Percentiles rank a stretch among this genome's conserved stretches.
phyloP scores from a whole-genome alignment of 345 rosid species.

The Iberis pinnata region DNA sequence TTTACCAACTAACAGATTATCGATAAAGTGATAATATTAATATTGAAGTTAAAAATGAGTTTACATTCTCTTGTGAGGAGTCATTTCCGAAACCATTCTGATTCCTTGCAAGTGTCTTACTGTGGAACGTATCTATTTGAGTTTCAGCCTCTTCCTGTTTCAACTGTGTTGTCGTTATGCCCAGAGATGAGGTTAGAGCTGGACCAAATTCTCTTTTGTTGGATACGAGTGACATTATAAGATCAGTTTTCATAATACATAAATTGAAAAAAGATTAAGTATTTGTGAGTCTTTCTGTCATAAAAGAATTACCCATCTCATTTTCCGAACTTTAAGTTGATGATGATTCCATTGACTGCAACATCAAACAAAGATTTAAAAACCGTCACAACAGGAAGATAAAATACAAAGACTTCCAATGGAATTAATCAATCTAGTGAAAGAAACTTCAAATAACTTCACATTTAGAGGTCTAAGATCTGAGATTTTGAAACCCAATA shows the following conservation, averaged over 20 bases:
- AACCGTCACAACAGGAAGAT: no score
- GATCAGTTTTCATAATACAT: neutral
- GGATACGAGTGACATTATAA: no score
- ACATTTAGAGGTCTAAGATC: constrained; percentile 48
- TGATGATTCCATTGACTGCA: constrained; percentile 30
- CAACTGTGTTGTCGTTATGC: constrained; percentile 21
- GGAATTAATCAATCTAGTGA: no score
- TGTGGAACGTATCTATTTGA: constrained; percentile 16
- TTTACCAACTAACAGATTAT: no score
- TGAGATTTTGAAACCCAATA: constrained; percentile 26
- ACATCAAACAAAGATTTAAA: neutral
- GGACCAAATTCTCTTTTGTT: neutral
- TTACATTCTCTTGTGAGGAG: no score
- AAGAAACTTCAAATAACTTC: neutral
- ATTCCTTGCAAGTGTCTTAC: neutral
- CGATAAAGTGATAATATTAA: neutral
- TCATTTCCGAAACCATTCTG: constrained; percentile 11
- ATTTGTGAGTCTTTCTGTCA: constrained; percentile 2
- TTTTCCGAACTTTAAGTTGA: constrained; percentile 18
- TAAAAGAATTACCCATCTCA: constrained; percentile 18
- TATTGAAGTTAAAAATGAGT: neutral
- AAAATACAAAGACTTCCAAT: neutral
- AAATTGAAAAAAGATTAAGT: no score
- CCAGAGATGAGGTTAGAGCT: constrained; percentile 24
- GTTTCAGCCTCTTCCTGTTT: neutral